These are phyloP conservation scores for Coix lacrymajobi DNA, from an alignment of 176 grass and related monocot genomes.

Conservation along the genomic window DNA sequence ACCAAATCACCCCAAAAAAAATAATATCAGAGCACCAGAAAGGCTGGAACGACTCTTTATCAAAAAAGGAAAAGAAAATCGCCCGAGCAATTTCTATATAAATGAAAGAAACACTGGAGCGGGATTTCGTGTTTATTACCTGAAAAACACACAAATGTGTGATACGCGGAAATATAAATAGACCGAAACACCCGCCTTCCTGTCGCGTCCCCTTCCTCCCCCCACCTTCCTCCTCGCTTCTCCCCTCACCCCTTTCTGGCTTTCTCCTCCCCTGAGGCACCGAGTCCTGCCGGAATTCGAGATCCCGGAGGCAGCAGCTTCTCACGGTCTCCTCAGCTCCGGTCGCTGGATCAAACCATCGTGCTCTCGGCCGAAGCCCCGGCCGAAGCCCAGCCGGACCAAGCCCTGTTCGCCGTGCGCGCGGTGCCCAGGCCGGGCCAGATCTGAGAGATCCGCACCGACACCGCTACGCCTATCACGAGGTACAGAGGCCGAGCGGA, in stretches of 20 bases:
- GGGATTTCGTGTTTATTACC: not conserved
- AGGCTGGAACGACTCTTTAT: too few relatives aligned
- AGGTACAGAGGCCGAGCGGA: slow-evolving; percentile 13
- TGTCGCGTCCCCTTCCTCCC: slow-evolving; percentile 2
- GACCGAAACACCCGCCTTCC: slow-evolving; percentile 32
- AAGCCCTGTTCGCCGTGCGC: not conserved
- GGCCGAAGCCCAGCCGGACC: not conserved
- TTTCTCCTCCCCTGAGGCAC: not conserved
- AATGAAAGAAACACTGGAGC: not conserved
- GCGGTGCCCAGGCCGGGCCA: slow-evolving; percentile 14
- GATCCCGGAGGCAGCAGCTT: slow-evolving; percentile 31
- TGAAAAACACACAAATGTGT: not conserved
- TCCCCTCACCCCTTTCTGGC: slow-evolving; percentile 23
- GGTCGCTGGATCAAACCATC: not conserved
- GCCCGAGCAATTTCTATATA: too few relatives aligned
- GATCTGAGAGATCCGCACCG: slow-evolving; percentile 51
- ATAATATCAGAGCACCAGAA: too few relatives aligned
- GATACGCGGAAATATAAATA: slow-evolving; percentile 31
- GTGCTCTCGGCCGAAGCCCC: not conserved
- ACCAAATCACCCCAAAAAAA: too few relatives aligned
- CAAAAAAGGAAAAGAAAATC: too few relatives aligned
- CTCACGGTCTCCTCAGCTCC: not conserved
- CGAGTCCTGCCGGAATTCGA: slow-evolving; percentile 29
- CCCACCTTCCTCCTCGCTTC: not conserved
- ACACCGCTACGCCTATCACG: slow-evolving; percentile 4